phyloP scores from a whole-genome alignment of 176 grass and related monocot genomes.

The Triticum urartu region DNA sequence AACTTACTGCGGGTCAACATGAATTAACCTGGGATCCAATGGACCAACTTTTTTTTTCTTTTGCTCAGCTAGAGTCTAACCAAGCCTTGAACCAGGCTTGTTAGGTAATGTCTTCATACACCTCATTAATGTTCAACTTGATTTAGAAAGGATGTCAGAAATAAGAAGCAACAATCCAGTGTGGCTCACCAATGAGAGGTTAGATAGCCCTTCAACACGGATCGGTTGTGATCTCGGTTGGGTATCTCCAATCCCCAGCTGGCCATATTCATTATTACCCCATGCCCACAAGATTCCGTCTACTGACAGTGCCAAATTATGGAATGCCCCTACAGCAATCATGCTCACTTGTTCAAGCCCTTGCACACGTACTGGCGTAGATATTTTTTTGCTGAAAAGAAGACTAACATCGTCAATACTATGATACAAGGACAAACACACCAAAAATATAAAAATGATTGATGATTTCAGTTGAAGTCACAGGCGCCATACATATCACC shows the following conservation, averaged over 20 bases:
- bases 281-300: slow-evolving; percentile 92
- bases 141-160: slow-evolving; percentile 1
- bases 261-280: slow-evolving; percentile 98
- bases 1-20: not conserved
- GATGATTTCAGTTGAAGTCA: slow-evolving; percentile 13
- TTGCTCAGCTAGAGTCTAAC: not conserved
- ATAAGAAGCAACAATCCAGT: slow-evolving; percentile 8
- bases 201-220: slow-evolving; percentile 68
- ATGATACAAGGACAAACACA: slow-evolving; percentile 22
- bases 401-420: not conserved
- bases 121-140: not conserved
- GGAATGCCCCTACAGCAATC: slow-evolving; percentile 99
- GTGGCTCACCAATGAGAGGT: slow-evolving; percentile 61
- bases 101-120: slow-evolving; percentile 4
- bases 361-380: slow-evolving; percentile 85
- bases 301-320: slow-evolving; percentile 85
- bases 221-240: slow-evolving; percentile 91
- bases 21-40: not conserved
- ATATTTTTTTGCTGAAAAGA: slow-evolving; percentile 83
- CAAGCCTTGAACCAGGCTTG: not conserved
- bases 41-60: not conserved
- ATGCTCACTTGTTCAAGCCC: slow-evolving; percentile 70
- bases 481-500: slow-evolving; percentile 78
- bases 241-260: slow-evolving; percentile 89
- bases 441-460: not conserved